A percentile compares a stretch with the other conserved stretches of the same genome.
These are phyloP conservation scores for Fusarium acutatum DNA, from an alignment of 2,329 filamentous ascomycete genomes.

Conservation along the genomic window DNA sequence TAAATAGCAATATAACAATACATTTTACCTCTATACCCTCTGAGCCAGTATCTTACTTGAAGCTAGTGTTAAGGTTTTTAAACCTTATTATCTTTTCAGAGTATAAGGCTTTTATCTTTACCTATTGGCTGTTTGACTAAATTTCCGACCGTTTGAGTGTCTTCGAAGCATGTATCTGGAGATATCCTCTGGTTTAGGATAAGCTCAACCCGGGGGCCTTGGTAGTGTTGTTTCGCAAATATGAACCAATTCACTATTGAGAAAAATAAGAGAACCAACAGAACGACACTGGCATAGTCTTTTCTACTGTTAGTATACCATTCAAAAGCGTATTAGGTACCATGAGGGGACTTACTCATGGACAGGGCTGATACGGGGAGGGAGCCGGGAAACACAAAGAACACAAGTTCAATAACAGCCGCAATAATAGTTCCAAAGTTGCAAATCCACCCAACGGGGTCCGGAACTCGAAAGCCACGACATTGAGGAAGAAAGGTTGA, in stretches of 20 bases:
- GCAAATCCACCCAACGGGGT: background rate
- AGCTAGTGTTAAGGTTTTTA: no score
- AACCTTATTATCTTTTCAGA: no score
- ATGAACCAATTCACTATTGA: background rate
- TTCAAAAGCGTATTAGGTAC: background rate
- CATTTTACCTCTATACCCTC: no score
- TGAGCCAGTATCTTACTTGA: no score
- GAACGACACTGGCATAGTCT: background rate
- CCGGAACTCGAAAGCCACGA: background rate
- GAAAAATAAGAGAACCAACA: background rate
- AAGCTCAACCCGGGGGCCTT: background rate
- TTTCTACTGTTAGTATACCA: accelerated
- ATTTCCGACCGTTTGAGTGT: background rate
- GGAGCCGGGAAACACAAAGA: background rate
- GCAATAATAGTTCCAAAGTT: background rate
- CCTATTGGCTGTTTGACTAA: no score
- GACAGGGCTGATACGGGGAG: background rate
- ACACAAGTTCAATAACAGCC: background rate
- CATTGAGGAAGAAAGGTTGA: background rate
- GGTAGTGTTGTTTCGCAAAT: background rate
- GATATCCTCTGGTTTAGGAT: background rate
- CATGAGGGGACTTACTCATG: background rate
- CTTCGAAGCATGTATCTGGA: accelerated
- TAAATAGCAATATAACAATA: no score
- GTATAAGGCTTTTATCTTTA: no score